Percentiles rank a stretch among this genome's conserved stretches.
These are phyloP conservation scores for Coemansia sp. DNA, from an alignment of 192 early-diverging fungal species.

Conservation along the genomic window DNA sequence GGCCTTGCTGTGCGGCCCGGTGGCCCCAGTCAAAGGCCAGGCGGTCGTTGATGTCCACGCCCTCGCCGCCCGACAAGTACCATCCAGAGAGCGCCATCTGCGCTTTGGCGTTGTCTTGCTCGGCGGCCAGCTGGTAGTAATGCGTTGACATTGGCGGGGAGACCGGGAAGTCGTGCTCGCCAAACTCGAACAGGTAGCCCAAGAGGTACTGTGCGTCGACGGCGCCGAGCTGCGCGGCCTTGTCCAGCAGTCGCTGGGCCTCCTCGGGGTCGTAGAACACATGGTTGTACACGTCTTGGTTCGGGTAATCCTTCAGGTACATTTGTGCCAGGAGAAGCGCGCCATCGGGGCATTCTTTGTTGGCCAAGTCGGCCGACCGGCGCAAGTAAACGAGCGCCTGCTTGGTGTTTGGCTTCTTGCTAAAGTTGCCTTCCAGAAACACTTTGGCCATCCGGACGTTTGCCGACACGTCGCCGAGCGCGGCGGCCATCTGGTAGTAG, in stretches of 20 bases:
- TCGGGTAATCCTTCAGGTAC: conserved; percentile 68
- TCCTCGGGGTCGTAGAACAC: conserved; percentile 74
- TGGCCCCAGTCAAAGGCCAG: conserved; percentile 81
- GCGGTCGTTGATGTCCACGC: conserved; percentile 63
- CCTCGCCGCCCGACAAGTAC: conserved; percentile 77
- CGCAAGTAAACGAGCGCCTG: conserved; percentile 83
- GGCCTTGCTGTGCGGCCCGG: conserved; percentile 74
- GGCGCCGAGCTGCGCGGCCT: conserved; percentile 73
- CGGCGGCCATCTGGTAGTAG: conserved; percentile 70
- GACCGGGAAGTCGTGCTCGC: conserved; percentile 63
- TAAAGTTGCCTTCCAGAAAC: conserved; percentile 70
- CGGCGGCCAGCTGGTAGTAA: conserved; percentile 81
- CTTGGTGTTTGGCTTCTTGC: conserved; percentile 66
- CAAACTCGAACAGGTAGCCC: conserved; percentile 79
- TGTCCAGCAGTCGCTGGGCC: conserved; percentile 69
- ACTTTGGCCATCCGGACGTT: conserved; percentile 78
- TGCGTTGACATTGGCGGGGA: conserved; percentile 68
- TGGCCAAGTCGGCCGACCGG: conserved; percentile 72
- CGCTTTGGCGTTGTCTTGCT: conserved; percentile 73
- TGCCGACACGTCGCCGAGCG: conserved; percentile 62
- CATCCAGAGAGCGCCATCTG: conserved; percentile 86
- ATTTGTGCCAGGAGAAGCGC: conserved; percentile 77
- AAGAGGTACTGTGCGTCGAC: conserved; percentile 73
- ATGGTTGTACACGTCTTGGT: conserved; percentile 60
- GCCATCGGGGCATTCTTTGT: conserved; percentile 66